Percentiles rank a stretch among this genome's conserved stretches.
Conservation (phyloP, 805 yeast species). For the Metschnikowia henanensis region DNA sequence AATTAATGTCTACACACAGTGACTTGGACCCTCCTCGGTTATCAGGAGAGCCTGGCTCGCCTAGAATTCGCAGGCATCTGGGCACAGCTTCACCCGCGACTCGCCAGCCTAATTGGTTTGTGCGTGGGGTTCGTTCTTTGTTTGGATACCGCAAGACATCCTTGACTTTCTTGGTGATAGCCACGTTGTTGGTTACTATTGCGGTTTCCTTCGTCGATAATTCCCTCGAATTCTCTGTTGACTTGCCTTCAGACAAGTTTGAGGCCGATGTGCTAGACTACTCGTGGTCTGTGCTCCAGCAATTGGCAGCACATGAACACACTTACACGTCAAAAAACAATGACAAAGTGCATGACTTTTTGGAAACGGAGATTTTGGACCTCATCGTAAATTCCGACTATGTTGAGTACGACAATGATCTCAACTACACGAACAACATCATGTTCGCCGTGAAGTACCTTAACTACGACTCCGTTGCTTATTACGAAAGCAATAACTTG, state of each 20-base stretch:
- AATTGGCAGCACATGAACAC: constrained; percentile 65
- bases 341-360: constrained; percentile 71
- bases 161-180: constrained; percentile 52
- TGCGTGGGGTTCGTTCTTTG: constrained; percentile 41
- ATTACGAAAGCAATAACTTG: constrained; percentile 82
- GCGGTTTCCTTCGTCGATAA: constrained; percentile 40
- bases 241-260: constrained; percentile 44
- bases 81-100: constrained; percentile 3
- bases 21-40: constrained; percentile 11
- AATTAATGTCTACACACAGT: constrained; percentile 11
- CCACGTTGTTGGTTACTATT: constrained; percentile 46
- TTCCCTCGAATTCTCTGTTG: constrained; percentile 36
- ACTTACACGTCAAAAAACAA: constrained; percentile 79
- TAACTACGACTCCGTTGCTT: constrained; percentile 53
- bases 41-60: constrained; percentile 3
- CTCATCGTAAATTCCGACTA: constrained; percentile 34
- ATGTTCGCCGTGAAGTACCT: constrained; percentile 52
- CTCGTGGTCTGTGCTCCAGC: constrained; percentile 71
- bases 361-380: constrained; percentile 38
- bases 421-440: constrained; percentile 44
- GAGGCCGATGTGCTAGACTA: constrained; percentile 39
- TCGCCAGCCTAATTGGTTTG: constrained; percentile 20
- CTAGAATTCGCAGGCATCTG: constrained; percentile 6
- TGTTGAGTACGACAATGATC: constrained; percentile 41
- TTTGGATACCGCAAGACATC: constrained; percentile 77